These are phyloP conservation scores for Podaxis pistillaris DNA, from an alignment of 768 basidiomycete genomes.

Conservation along the genomic window DNA sequence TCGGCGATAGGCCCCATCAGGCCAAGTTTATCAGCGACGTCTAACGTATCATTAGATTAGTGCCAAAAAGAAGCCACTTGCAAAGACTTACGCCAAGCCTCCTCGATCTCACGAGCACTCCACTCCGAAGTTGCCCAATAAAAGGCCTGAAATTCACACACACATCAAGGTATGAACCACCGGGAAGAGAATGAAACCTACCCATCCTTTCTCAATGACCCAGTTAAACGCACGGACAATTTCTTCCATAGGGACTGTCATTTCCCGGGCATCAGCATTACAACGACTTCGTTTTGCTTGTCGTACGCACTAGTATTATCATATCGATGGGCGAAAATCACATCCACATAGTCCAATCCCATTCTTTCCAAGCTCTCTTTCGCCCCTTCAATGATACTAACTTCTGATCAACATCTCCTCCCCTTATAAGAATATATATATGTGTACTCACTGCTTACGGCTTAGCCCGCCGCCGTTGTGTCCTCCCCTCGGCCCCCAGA, in stretches of 20 bases:
- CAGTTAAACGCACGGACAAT: conserved; percentile 79
- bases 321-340: conserved; percentile 69
- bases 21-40: conserved; percentile 64
- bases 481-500: conserved; percentile 65
- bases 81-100: conserved; percentile 50
- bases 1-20: conserved; percentile 73
- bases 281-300: background rate
- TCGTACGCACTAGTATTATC: conserved; percentile 45
- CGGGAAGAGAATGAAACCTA: conserved; percentile 21
- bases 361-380: conserved; percentile 66
- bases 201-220: conserved; percentile 73
- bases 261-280: background rate
- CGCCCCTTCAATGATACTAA: conserved; percentile 73
- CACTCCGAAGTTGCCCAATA: conserved; percentile 83
- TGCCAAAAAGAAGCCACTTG: background rate
- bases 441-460: conserved; percentile 51
- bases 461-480: conserved; percentile 58
- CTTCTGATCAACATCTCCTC: background rate
- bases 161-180: background rate
- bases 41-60: conserved; percentile 27
- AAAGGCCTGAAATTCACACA: conserved; percentile 38
- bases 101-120: conserved; percentile 67
- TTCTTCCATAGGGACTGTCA: conserved; percentile 67
- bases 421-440: background rate
- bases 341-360: conserved; percentile 72